Base-by-base conservation (phyloP, 2,329 filamentous ascomycete genomes). In the Madurella fahalii region DNA sequence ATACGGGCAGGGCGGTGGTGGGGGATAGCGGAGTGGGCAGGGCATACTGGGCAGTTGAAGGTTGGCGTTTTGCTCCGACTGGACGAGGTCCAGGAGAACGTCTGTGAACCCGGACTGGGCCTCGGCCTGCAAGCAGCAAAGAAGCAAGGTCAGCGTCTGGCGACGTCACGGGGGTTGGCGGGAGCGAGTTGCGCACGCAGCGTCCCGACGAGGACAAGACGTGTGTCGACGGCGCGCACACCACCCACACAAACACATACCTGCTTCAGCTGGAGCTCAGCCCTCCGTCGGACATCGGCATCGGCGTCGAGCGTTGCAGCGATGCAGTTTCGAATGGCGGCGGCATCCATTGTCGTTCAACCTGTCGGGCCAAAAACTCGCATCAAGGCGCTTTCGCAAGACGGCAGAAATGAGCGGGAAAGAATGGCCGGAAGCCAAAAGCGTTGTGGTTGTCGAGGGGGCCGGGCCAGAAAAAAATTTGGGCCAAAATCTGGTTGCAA, bases 31-130 rank as follows among this genome's bases (percentile, higher is more conserved):
- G 61, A 41, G 60, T 37, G 63, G 61, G 16, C 2, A 34, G 56
- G 64, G 77, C 85, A 68, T 87, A 97, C 93, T 90, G 58, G 93
- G 93, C 54, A 96, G 81, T 67, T 92, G 87, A 64, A 96, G 84
- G 60, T 86, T 86, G 66, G 84, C 80, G 64, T 95, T 89, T 74
- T 92, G 88, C 74, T 99, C 94, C 58, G 83, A 82, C 75, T 95
- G 87, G 64, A 97, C 79, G 67, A 99, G 91, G 70, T 95, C 90
- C 67, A 96, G 80, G 59, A 97, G 84, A 65, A 90, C 89, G 72
- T 94, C 89, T 69, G 89, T 87, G 73, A 99, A 97, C 62, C 92
- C 92, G 58, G 88, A 80, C 72, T 92, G 86, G 65, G 90, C 85
- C 77, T 97, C 93, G 70, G 94, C 90, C 91, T 96, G 69, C 40